Evolutionary conservation across 1,139 yeast species (phyloP).

Genomic region (Candida dubliniensis): DNA sequence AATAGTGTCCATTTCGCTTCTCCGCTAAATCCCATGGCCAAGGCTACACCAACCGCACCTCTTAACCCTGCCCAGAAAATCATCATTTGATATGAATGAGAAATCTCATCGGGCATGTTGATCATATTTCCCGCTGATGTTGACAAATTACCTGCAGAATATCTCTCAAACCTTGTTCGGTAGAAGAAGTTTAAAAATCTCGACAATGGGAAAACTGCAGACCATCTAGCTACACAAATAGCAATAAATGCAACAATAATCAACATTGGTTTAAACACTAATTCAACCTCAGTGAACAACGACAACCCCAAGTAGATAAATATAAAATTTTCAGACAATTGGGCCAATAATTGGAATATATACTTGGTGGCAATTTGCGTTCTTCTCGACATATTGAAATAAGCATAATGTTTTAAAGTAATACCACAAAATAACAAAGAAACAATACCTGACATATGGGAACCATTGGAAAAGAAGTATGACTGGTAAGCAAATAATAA

Average conservation of each 20-base stretch:
- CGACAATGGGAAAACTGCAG: conserved; percentile 94
- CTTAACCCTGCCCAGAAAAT: conserved; percentile 99
- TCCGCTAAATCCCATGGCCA: conserved; percentile 97
- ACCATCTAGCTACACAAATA: conserved; percentile 95
- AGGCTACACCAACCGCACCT: conserved; percentile 99
- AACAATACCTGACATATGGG: conserved; percentile 99
- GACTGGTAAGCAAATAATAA: conserved; percentile 91
- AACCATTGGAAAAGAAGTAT: conserved; percentile 96
- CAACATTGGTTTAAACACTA: conserved; percentile 89
- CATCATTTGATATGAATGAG: conserved; percentile 97
- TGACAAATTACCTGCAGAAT: conserved; percentile 27
- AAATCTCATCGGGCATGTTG: conserved; percentile 78
- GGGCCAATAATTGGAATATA: conserved; percentile 90
- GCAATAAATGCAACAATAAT: conserved; percentile 88
- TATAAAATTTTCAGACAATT: conserved; percentile 93
- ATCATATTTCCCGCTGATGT: conserved; percentile 15
- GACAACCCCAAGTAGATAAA: conserved; percentile 94
- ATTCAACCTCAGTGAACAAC: conserved; percentile 90
- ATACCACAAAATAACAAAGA: conserved; percentile 94
- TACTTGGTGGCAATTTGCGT: conserved; percentile 96
- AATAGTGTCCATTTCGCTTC: conserved; percentile 85
- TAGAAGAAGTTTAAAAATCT: conserved; percentile 78
- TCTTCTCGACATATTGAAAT: conserved; percentile 94
- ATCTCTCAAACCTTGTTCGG: conserved; percentile 51
- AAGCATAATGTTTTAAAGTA: conserved; percentile 94